phyloP scores from a whole-genome alignment of 75 land plant genomes.

The Cunninghamia lanceolata region DNA sequence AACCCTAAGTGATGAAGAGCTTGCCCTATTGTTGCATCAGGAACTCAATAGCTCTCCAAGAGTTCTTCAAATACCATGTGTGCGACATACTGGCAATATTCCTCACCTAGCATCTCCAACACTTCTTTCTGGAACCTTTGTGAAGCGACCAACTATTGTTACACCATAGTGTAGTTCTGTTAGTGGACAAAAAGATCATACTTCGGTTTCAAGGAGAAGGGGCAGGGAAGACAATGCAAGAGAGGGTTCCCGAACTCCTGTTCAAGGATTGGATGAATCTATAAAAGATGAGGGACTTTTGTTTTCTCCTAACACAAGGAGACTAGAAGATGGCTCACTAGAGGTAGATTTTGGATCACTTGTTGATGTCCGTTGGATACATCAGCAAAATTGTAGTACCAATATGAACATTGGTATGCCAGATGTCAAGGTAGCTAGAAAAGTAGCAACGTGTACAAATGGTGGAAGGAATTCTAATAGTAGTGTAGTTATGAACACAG shows the following conservation, averaged over 20 bases:
- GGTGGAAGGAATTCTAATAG: too few species aligned
- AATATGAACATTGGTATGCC: too few species aligned
- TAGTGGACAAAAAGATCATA: slow-evolving; percentile 48
- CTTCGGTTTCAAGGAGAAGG: slow-evolving; percentile 39
- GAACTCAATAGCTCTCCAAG: slow-evolving; percentile 91
- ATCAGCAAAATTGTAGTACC: too few species aligned
- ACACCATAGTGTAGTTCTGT: slow-evolving; percentile 15
- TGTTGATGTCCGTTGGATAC: too few species aligned
- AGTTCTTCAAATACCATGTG: slow-evolving; percentile 78
- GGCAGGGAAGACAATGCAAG: slow-evolving; percentile 33
- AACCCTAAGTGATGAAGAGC: slow-evolving; percentile 76
- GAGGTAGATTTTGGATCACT: too few species aligned
- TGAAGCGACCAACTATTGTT: slow-evolving; percentile 45
- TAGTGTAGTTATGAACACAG: too few species aligned
- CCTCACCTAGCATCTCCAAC: slow-evolving; percentile 47
- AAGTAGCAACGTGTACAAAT: too few species aligned
- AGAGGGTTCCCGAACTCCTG: slow-evolving; percentile 32
- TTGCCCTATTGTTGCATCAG: slow-evolving; percentile 83
- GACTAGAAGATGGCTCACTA: slow-evolving; percentile 6
- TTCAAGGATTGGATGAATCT: slow-evolving; percentile 35
- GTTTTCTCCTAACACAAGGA: slow-evolving; percentile 28
- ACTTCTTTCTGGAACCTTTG: slow-evolving; percentile 31
- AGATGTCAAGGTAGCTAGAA: too few species aligned
- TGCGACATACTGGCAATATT: slow-evolving; percentile 57
- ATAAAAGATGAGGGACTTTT: slow-evolving; percentile 22